These are phyloP conservation scores for Camillea tinctor DNA, from an alignment of 2,329 filamentous ascomycete genomes.

Conservation along the genomic window DNA sequence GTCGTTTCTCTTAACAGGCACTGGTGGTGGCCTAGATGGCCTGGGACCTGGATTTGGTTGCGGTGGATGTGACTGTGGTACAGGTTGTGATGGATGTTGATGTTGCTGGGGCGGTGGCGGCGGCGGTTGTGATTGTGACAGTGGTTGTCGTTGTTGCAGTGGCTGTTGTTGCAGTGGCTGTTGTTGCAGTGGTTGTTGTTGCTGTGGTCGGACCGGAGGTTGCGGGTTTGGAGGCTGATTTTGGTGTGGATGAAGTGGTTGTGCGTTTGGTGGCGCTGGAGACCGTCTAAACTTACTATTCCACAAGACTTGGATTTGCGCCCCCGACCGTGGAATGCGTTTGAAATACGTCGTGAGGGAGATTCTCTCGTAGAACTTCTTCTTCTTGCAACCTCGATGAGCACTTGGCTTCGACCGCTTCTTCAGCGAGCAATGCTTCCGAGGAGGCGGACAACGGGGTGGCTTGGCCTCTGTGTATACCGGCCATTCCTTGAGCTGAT, in stretches of 20 bases:
- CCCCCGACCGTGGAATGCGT: conserved; percentile 35
- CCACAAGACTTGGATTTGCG: conserved; percentile 28
- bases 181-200: too few species aligned
- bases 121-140: background rate
- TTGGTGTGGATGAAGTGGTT: background rate
- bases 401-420: background rate
- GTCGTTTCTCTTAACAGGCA: background rate
- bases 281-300: conserved; percentile 11
- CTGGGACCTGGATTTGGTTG: background rate
- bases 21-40: background rate
- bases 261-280: background rate
- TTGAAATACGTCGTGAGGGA: conserved; percentile 48
- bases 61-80: background rate
- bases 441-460: background rate
- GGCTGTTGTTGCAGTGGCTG: too few species aligned
- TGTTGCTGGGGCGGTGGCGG: background rate
- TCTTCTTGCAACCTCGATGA: conserved; percentile 20
- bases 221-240: background rate
- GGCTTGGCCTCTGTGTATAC: conserved; percentile 6
- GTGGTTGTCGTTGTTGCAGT: too few species aligned
- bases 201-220: too few species aligned
- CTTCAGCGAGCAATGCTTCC: background rate
- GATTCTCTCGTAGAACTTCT: conserved; percentile 36
- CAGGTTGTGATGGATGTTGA: too few species aligned
- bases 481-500: conserved; percentile 32